Percentiles rank a stretch among this genome's conserved stretches.
Conservation (phyloP, 108 stramenopile genomes). For the Skeletonema costatum region DNA sequence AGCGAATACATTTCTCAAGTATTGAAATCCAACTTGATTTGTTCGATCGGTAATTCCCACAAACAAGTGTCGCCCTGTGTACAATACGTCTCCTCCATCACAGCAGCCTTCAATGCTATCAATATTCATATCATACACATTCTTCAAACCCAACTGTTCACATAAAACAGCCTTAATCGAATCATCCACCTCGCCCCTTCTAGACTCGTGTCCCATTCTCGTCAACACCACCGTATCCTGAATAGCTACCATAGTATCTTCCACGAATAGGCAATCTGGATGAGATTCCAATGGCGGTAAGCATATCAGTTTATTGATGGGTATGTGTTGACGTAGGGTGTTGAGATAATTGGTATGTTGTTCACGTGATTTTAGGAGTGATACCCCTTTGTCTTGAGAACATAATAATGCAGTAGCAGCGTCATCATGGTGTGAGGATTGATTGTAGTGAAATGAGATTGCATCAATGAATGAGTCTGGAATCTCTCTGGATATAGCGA, state of each 20-base stretch:
- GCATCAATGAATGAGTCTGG: conserved; percentile 58
- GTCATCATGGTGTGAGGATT: neutral
- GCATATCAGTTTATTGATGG: conserved; percentile 23
- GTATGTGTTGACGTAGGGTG: conserved; percentile 40
- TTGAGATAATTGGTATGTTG: conserved; percentile 56
- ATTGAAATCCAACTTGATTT: conserved; percentile 46
- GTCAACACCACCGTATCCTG: conserved; percentile 56
- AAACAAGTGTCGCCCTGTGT: conserved; percentile 69
- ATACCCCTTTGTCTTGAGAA: conserved; percentile 6
- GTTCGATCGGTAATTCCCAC: conserved; percentile 66
- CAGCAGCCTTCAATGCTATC: conserved; percentile 1
- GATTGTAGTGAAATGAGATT: conserved; percentile 32
- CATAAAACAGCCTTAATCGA: conserved; percentile 31
- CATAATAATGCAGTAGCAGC: neutral
- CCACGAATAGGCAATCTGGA: conserved; percentile 79
- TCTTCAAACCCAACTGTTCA: conserved; percentile 33
- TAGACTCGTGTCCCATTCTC: conserved; percentile 51
- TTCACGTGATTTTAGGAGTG: conserved; percentile 23
- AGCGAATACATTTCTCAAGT: conserved; percentile 47
- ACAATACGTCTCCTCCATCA: conserved; percentile 81
- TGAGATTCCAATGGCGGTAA: conserved; percentile 53
- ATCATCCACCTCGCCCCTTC: conserved; percentile 62
- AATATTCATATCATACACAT: conserved; percentile 57
- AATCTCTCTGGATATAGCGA: conserved; percentile 59
- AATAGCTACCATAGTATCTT: conserved; percentile 69